A percentile compares a stretch with the other conserved stretches of the same genome.
Evolutionary conservation across 73 alveolate genomes (phyloP).

Genomic region (Stentor coeruleus): DNA sequence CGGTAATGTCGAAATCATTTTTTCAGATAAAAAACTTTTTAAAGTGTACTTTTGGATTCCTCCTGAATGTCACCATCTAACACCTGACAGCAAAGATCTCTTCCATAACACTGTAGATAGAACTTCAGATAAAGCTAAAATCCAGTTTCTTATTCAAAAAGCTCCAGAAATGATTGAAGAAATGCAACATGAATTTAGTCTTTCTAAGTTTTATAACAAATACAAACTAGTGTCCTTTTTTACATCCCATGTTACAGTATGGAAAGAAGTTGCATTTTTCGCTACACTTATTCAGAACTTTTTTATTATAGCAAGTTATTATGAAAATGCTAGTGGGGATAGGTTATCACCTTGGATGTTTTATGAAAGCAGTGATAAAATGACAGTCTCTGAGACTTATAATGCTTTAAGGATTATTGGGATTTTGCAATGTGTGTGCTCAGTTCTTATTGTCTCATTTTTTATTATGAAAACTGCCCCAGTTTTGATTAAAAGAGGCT

Average conservation of each 20-base stretch:
- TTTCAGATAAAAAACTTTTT: constrained; percentile 48
- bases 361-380: constrained; percentile 26
- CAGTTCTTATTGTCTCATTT: constrained; percentile 39
- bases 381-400: constrained; percentile 16
- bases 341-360: constrained; percentile 29
- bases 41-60: constrained; percentile 73
- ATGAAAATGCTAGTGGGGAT: constrained; percentile 12
- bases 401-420: constrained; percentile 38
- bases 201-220: constrained; percentile 56
- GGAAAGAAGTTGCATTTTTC: constrained; percentile 79
- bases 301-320: constrained; percentile 64
- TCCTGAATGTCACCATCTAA: constrained; percentile 63
- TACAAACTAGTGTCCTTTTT: constrained; percentile 56
- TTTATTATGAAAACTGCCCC: constrained; percentile 51
- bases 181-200: constrained; percentile 84
- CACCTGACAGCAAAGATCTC: constrained; percentile 54
- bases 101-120: constrained; percentile 85
- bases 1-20: constrained; percentile 33
- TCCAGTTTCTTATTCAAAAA: constrained; percentile 71
- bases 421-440: constrained; percentile 37
- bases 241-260: constrained; percentile 58
- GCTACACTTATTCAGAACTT: constrained; percentile 60
- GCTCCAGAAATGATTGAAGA: constrained; percentile 87
- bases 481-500: constrained; percentile 34
- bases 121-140: constrained; percentile 50